phyloP scores from a whole-genome alignment of 345 rosid genomes.

The Melaleuca quinquenervia region DNA sequence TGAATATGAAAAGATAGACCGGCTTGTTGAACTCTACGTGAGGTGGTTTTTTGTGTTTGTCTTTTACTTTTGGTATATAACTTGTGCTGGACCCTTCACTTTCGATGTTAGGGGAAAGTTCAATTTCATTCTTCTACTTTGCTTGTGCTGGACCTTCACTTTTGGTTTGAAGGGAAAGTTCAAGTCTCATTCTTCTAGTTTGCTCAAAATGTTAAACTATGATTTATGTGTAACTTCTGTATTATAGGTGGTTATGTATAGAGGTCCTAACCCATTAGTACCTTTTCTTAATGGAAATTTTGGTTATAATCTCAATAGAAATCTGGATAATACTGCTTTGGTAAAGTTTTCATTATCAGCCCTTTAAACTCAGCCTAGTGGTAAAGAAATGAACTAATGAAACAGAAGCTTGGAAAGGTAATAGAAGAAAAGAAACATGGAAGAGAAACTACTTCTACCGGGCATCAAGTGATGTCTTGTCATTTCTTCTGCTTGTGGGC shows the following conservation, averaged over 20 bases:
- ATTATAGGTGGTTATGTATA: not conserved
- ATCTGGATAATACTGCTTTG: not conserved
- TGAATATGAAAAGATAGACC: slow-evolving; percentile 95
- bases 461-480: not conserved
- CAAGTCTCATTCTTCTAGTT: not conserved
- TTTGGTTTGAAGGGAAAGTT: not conserved
- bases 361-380: not conserved
- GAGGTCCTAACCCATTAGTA: not conserved
- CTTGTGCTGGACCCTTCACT: not conserved
- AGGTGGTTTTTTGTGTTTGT: slow-evolving; percentile 28
- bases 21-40: slow-evolving; percentile 81
- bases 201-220: not conserved
- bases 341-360: not conserved
- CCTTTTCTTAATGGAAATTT: not conserved
- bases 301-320: not conserved
- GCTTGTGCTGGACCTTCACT: not conserved
- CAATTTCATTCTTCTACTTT: not conserved
- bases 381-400: not conserved
- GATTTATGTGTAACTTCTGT: not conserved
- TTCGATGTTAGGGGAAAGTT: not conserved
- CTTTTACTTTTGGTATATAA: not conserved
- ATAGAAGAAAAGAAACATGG: not conserved
- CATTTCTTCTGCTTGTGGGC: not conserved
- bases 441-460: not conserved
- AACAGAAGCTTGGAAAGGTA: not conserved